Conservation (phyloP, 371 early-diverging fungal genomes). For the Batkoa obscura region DNA sequence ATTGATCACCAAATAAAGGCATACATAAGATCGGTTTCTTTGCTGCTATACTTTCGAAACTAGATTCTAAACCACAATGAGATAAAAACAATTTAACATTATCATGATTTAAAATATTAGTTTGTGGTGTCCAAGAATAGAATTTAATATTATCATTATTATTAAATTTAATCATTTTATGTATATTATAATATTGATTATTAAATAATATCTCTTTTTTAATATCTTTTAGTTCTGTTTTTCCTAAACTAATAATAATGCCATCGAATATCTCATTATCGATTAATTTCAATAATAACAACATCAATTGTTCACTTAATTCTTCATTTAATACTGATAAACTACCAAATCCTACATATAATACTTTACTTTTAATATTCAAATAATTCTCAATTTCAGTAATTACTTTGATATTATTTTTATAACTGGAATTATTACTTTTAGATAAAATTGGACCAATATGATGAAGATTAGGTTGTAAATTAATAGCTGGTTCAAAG, state of each 20-base stretch:
- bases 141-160: background rate
- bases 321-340: background rate
- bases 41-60: background rate
- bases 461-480: background rate
- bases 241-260: conserved; percentile 2
- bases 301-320: background rate
- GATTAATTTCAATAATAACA: no score
- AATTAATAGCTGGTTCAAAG: background rate
- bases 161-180: no score
- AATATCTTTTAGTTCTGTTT: background rate
- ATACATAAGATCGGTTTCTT: conserved; percentile 2
- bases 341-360: conserved; percentile 1
- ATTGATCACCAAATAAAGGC: conserved; percentile 6
- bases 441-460: conserved; percentile 1
- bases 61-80: conserved; percentile 5
- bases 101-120: conserved; percentile 2
- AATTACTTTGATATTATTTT: no score
- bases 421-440: no score
- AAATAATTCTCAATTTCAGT: background rate
- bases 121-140: background rate
- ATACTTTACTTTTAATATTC: background rate
- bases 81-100: background rate
- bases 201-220: no score
- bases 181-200: no score
- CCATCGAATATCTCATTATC: conserved; percentile 4